Conservation (phyloP, 148 eudicot species). For the Selenicereus undatus region DNA sequence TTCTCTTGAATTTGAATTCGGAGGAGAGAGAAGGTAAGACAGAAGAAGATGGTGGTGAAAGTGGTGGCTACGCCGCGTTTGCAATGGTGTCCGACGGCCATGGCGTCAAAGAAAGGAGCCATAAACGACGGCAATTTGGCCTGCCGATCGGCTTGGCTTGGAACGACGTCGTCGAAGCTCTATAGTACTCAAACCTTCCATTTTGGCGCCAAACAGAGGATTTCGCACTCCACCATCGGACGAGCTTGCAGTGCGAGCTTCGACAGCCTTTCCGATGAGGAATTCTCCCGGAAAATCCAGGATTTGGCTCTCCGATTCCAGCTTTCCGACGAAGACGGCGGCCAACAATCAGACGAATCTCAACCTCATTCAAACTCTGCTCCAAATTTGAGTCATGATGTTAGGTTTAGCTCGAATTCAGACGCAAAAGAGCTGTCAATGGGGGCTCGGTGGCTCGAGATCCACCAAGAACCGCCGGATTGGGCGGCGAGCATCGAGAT, state of each 20-base stretch:
- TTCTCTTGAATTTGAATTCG: background rate
- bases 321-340: slow-evolving; percentile 20
- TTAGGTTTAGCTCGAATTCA: background rate
- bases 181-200: slow-evolving; percentile 39
- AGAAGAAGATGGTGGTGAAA: slow-evolving; percentile 38
- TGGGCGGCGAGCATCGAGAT: slow-evolving; percentile 42
- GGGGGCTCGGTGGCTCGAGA: background rate
- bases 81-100: slow-evolving; percentile 38
- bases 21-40: background rate
- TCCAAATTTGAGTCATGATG: background rate
- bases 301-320: slow-evolving; percentile 49
- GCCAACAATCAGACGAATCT: background rate
- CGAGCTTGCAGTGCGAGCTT: slow-evolving; percentile 52
- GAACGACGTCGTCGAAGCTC: slow-evolving; percentile 39
- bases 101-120: slow-evolving; percentile 22
- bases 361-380: background rate
- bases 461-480: slow-evolving; percentile 21
- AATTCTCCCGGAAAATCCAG: slow-evolving; percentile 51
- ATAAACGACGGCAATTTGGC: slow-evolving; percentile 39
- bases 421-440: background rate
- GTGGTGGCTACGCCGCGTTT: slow-evolving; percentile 47
- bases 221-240: slow-evolving; percentile 25
- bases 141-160: slow-evolving; percentile 32
- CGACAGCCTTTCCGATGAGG: slow-evolving; percentile 60
- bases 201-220: slow-evolving; percentile 16